Evolutionary conservation across 2,329 filamentous ascomycete species (phyloP).

Genomic region (Aspergillus transmontanensis): DNA sequence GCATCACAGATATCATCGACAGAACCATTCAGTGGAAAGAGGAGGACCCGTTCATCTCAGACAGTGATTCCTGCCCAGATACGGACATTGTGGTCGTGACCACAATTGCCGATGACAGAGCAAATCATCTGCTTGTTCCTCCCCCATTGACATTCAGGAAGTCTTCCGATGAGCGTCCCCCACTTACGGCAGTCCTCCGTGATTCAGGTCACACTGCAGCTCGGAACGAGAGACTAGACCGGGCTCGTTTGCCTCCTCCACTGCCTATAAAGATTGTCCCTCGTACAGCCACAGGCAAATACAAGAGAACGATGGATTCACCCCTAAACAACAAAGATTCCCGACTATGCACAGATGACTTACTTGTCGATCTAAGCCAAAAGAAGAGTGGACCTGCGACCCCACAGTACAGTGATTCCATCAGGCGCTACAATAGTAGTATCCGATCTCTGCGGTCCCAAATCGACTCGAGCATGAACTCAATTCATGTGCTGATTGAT

Average conservation of each 20-base stretch:
- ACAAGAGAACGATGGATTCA: background rate
- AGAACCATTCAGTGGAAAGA: slow-evolving; percentile 18
- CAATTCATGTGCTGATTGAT: slow-evolving; percentile 29
- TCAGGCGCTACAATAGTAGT: slow-evolving; percentile 26
- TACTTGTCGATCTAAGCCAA: background rate
- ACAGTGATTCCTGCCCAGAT: slow-evolving; percentile 10
- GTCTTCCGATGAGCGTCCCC: slow-evolving; percentile 8
- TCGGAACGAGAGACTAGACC: background rate
- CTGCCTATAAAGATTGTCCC: slow-evolving; percentile 27
- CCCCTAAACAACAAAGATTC: background rate
- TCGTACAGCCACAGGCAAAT: background rate
- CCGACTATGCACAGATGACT: background rate
- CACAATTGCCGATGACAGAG: background rate
- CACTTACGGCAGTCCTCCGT: no score
- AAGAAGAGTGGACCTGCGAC: background rate
- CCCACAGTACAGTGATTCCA: slow-evolving; percentile 12
- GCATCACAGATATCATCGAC: slow-evolving; percentile 33
- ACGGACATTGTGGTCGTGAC: background rate
- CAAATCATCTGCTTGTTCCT: slow-evolving; percentile 23
- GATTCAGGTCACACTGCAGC: background rate
- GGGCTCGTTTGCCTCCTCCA: slow-evolving; percentile 20
- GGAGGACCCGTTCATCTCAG: slow-evolving; percentile 32
- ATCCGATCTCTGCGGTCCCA: slow-evolving; percentile 30
- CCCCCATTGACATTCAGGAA: slow-evolving; percentile 32
- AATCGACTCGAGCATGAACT: slow-evolving; percentile 29